Evolutionary conservation across 352 stramenopile species (phyloP).

Genomic region (Phytopythium boreale): DNA sequence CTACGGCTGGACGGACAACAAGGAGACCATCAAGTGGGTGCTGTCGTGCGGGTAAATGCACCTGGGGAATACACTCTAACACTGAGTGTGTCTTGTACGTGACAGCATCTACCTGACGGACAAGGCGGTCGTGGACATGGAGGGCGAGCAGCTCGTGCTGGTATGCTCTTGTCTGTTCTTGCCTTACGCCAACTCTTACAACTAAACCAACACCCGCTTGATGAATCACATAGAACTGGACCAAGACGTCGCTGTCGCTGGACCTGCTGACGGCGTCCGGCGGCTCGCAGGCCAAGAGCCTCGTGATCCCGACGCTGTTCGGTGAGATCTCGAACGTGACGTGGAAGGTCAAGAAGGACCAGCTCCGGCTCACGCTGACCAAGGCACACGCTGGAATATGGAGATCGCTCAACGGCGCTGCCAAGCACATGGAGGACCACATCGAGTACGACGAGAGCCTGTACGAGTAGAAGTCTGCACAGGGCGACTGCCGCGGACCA

Average conservation of each 20-base stretch:
- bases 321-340: conserved; percentile 57
- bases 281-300: conserved; percentile 47
- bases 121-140: conserved; percentile 43
- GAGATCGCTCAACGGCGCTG: conserved; percentile 79
- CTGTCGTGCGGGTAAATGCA: neutral
- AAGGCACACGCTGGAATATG: conserved; percentile 58
- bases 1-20: conserved; percentile 79
- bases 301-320: conserved; percentile 74
- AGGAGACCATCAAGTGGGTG: conserved; percentile 56
- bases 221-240: conserved; percentile 60
- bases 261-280: conserved; percentile 44
- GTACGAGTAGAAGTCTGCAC: conserved; percentile 24
- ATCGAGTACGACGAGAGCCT: conserved; percentile 84
- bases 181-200: neutral
- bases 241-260: conserved; percentile 70
- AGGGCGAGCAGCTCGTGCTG: conserved; percentile 59
- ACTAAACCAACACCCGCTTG: neutral
- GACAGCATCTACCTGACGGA: conserved; percentile 80
- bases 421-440: conserved; percentile 81
- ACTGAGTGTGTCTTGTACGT: conserved; percentile 4
- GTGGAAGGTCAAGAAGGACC: conserved; percentile 59
- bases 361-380: conserved; percentile 63
- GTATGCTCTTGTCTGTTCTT: conserved; percentile 20
- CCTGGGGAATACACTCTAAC: neutral
- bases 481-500: neutral